Percentiles rank a stretch among this genome's conserved stretches.
phyloP scores from a whole-genome alignment of 2,329 filamentous ascomycete species.

The Neonectria hederae region DNA sequence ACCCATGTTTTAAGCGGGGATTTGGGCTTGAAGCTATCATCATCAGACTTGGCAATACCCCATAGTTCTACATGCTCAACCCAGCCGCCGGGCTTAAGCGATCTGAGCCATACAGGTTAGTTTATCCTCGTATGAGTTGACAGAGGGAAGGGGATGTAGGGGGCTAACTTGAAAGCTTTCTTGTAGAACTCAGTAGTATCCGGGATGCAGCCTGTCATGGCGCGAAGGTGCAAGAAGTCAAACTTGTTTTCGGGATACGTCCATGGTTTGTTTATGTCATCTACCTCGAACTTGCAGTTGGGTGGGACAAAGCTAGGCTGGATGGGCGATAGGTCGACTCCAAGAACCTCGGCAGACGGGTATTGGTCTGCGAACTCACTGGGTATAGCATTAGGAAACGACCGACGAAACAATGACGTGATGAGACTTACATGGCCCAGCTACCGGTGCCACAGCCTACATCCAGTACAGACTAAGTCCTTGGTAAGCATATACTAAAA shows the following conservation, averaged over 20 bases:
- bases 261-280: constrained; percentile 65
- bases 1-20: constrained; percentile 33
- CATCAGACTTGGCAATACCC: constrained; percentile 37
- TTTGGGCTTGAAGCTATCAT: constrained; percentile 33
- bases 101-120: neutral
- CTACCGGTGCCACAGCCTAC: constrained; percentile 51
- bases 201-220: constrained; percentile 62
- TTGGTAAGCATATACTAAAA: neutral
- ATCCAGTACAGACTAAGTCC: constrained; percentile 40
- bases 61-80: constrained; percentile 36
- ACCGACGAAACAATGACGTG: neutral
- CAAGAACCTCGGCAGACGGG: constrained; percentile 58
- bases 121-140: too few species aligned
- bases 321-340: constrained; percentile 47
- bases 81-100: constrained; percentile 31
- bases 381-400: neutral
- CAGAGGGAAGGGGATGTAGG: constrained; percentile 49
- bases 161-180: constrained; percentile 56
- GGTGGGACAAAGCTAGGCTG: constrained; percentile 66
- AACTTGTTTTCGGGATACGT: constrained; percentile 58
- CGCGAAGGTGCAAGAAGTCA: constrained; percentile 68
- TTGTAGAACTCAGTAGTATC: constrained; percentile 62
- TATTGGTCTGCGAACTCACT: constrained; percentile 51
- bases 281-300: constrained; percentile 72
- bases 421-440: constrained; percentile 47